phyloP scores from a whole-genome alignment of 192 early-diverging fungal genomes.

The Mortierella alpina region DNA sequence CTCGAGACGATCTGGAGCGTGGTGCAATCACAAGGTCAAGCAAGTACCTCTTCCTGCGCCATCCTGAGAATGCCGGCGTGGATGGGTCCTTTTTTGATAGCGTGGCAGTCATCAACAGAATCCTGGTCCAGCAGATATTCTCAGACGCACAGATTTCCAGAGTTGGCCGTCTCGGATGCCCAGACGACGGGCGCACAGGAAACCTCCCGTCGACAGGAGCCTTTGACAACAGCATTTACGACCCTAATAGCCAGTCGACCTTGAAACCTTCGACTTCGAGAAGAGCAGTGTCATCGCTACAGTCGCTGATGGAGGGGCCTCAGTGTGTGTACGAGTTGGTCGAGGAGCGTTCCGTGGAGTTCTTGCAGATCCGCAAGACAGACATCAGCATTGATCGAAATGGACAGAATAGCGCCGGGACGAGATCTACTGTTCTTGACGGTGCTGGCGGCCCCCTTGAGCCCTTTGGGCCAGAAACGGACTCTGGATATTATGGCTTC shows the following conservation, averaged over 20 bases:
- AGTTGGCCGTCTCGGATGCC: background rate
- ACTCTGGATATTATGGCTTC: constrained; percentile 26
- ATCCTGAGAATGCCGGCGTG: constrained; percentile 45
- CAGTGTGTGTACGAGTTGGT: constrained; percentile 51
- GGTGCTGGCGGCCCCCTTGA: constrained; percentile 16
- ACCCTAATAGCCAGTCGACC: background rate
- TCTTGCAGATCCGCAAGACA: constrained; percentile 40
- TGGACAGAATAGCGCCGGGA: background rate
- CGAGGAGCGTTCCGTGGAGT: constrained; percentile 47
- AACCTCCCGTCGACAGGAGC: background rate
- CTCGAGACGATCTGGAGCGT: constrained; percentile 57
- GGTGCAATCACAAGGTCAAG: constrained; percentile 58
- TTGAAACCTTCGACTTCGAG: background rate
- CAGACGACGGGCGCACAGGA: background rate
- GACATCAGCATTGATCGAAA: constrained; percentile 10
- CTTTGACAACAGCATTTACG: background rate
- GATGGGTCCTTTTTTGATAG: constrained; percentile 52
- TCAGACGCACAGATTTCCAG: constrained; percentile 28
- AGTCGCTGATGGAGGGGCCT: constrained; percentile 34
- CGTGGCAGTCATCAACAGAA: constrained; percentile 41
- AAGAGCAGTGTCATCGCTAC: constrained; percentile 7
- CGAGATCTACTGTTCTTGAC: background rate
- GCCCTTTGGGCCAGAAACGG: constrained; percentile 12
- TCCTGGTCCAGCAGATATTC: constrained; percentile 51
- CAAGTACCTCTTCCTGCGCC: constrained; percentile 61